Evolutionary conservation across 345 rosid genomes (phyloP).

Genomic region (Excoecaria cochinchinensis): DNA sequence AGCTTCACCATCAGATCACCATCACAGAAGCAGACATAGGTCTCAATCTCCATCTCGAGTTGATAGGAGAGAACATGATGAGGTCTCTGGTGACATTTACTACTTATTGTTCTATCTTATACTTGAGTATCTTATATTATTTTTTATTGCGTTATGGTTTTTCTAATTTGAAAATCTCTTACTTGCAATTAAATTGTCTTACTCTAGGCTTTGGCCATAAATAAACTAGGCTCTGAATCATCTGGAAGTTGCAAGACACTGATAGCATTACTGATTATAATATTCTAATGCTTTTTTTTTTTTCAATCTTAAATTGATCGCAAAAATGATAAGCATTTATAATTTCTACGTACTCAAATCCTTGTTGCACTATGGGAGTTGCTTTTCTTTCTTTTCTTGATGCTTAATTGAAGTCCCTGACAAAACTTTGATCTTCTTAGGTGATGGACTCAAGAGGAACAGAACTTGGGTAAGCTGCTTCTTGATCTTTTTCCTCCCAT

Average conservation of each 20-base stretch:
- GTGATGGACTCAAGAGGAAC: constrained; percentile 45
- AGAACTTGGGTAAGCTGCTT: constrained; percentile 43
- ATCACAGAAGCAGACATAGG: constrained; percentile 49
- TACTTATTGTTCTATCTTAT: constrained; percentile 16
- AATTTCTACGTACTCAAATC: not conserved
- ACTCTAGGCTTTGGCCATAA: no score
- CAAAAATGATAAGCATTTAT: not conserved
- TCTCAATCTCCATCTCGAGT: constrained; percentile 52
- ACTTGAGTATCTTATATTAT: not conserved
- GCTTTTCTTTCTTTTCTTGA: constrained; percentile 10
- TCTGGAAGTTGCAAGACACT: no score
- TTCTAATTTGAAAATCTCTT: not conserved
- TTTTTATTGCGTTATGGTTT: not conserved
- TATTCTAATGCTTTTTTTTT: not conserved
- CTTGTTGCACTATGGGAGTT: not conserved
- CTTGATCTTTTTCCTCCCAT: constrained; percentile 6
- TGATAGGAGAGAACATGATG: constrained; percentile 46
- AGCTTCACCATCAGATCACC: constrained; percentile 54
- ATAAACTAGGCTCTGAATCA: no score
- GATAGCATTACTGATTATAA: not conserved
- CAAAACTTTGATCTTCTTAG: constrained; percentile 39
- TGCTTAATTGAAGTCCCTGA: constrained; percentile 8
- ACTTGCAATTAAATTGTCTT: not conserved
- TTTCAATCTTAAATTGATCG: not conserved
- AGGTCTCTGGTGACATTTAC: constrained; percentile 62